These are phyloP conservation scores for Deakozyma indianensis DNA, from an alignment of 805 yeast genomes.

Conservation along the genomic window DNA sequence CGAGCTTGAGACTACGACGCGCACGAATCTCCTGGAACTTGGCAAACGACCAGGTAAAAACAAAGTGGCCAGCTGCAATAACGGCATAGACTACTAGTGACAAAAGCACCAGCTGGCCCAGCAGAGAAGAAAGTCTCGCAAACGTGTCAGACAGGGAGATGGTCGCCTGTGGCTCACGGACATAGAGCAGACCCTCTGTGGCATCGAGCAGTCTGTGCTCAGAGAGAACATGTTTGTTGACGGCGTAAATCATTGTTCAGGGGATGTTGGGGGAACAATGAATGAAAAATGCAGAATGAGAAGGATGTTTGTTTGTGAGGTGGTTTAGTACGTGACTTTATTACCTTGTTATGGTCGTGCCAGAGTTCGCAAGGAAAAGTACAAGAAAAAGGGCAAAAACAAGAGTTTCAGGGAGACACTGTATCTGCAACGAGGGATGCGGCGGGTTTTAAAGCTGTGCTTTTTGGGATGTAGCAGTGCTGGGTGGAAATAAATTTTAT, in stretches of 20 bases:
- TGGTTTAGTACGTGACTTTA: too few relatives aligned
- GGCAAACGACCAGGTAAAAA: background rate
- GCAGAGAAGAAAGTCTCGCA: background rate
- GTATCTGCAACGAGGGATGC: too few relatives aligned
- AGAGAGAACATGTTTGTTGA: background rate
- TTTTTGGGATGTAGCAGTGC: too few relatives aligned
- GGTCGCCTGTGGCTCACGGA: background rate
- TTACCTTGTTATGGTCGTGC: too few relatives aligned
- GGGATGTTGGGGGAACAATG: too few relatives aligned
- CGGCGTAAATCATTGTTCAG: conserved; percentile 1
- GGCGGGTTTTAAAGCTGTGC: too few relatives aligned
- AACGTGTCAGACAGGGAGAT: background rate
- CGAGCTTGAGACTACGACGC: background rate
- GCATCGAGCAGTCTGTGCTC: background rate
- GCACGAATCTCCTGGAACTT: background rate
- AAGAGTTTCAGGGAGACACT: too few relatives aligned
- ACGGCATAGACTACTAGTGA: background rate
- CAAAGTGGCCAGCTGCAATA: background rate
- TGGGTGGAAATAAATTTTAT: too few relatives aligned
- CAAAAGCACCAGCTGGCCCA: background rate
- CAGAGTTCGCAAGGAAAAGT: too few relatives aligned
- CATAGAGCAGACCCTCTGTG: background rate
- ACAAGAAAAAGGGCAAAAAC: too few relatives aligned
- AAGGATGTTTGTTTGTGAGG: too few relatives aligned
- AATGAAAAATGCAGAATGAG: too few relatives aligned